These are phyloP conservation scores for Xerocomus brunneocitrinus DNA, from an alignment of 768 basidiomycete genomes.

Conservation along the genomic window DNA sequence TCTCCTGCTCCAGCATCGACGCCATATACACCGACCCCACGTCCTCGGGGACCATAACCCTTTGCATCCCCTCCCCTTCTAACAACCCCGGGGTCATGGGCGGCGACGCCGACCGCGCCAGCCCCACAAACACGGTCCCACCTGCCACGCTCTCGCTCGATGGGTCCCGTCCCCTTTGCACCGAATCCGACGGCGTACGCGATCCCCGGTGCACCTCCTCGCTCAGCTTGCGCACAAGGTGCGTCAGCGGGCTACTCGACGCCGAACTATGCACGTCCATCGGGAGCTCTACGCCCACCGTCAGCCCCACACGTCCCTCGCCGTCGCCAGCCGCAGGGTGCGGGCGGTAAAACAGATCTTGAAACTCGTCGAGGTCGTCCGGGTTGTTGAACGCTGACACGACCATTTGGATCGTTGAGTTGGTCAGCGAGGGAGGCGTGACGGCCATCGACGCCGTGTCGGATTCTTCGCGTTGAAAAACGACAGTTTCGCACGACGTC, in stretches of 20 bases:
- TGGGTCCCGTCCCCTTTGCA: background rate
- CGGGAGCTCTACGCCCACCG: constrained; percentile 14
- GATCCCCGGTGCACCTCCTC: constrained; percentile 27
- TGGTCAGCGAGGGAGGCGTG: constrained; percentile 24
- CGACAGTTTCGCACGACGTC: background rate
- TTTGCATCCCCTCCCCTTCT: constrained; percentile 7
- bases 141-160: constrained; percentile 11
- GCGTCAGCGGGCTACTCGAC: constrained; percentile 34
- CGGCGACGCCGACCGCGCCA: constrained; percentile 12
- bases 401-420: constrained; percentile 35
- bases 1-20: constrained; percentile 21
- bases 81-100: constrained; percentile 8
- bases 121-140: constrained; percentile 17
- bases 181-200: constrained; percentile 11
- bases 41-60: constrained; percentile 22
- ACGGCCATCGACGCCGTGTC: constrained; percentile 5
- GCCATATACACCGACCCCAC: constrained; percentile 19
- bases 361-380: constrained; percentile 70
- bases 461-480: constrained; percentile 37
- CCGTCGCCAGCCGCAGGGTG: background rate
- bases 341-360: constrained; percentile 68
- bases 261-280: constrained; percentile 29
- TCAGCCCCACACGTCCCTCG: background rate
- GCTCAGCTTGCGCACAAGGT: constrained; percentile 39
- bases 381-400: constrained; percentile 50